Percentiles rank a stretch among this genome's conserved stretches.
These are phyloP conservation scores for Globisporangium megalacanthum DNA, from an alignment of 352 stramenopile species.

Conservation along the genomic window DNA sequence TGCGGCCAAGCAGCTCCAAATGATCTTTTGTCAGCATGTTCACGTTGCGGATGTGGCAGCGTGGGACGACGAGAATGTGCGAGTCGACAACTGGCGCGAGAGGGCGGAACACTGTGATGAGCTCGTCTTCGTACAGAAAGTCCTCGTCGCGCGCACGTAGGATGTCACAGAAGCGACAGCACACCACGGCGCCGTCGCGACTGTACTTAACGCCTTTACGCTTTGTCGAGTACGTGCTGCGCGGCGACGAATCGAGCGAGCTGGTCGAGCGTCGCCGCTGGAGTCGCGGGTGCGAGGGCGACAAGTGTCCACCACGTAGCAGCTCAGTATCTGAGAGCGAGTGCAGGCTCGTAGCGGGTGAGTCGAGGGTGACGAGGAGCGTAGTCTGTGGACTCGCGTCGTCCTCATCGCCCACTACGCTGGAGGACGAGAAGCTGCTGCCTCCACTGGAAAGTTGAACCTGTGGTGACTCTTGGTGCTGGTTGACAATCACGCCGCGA, in stretches of 20 bases:
- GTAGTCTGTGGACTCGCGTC: neutral
- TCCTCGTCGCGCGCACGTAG: constrained; percentile 48
- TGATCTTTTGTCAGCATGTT: constrained; percentile 69
- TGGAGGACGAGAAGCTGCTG: constrained; percentile 16
- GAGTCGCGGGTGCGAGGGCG: constrained; percentile 4
- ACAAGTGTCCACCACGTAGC: constrained; percentile 20
- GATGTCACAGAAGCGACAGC: constrained; percentile 85
- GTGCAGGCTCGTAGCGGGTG: constrained; percentile 17
- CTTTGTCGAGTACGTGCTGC: constrained; percentile 36
- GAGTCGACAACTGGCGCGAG: constrained; percentile 59
- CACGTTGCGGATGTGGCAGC: constrained; percentile 81
- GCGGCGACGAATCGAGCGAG: constrained; percentile 15
- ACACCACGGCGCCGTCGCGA: constrained; percentile 50
- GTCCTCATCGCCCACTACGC: constrained; percentile 6
- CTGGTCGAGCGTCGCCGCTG: constrained; percentile 10
- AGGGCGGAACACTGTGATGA: constrained; percentile 72
- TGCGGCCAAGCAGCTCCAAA: constrained; percentile 50
- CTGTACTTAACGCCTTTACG: constrained; percentile 74
- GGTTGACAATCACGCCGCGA: too few relatives aligned
- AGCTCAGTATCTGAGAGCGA: constrained; percentile 44
- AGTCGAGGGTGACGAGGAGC: constrained; percentile 8
- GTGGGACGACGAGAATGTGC: constrained; percentile 79
- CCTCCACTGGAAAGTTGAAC: too few relatives aligned
- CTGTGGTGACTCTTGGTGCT: too few relatives aligned
- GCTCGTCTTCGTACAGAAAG: constrained; percentile 79